Percentiles rank a stretch among this genome's conserved stretches.
Conservation (phyloP, 176 grass and related monocot species). For the Triticum turgidum region DNA sequence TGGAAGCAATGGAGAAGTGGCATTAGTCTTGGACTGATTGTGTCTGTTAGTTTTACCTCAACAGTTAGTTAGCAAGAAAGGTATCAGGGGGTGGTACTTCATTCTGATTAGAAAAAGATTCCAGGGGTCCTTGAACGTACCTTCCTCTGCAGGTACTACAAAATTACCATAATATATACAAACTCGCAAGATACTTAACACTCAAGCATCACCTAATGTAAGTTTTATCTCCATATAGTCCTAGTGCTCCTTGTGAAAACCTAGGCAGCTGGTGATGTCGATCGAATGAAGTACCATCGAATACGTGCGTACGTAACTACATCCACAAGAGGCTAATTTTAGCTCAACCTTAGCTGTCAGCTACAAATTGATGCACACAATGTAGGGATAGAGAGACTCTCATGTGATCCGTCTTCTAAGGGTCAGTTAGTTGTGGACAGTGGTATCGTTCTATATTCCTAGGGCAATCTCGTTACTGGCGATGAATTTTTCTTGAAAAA, state of each 20-base stretch:
- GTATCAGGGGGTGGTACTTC: too few species aligned
- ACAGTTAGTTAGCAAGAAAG: neutral
- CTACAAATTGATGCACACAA: constrained; percentile 13
- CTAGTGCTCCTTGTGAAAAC: neutral
- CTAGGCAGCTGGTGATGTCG: neutral
- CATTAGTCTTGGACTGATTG: neutral
- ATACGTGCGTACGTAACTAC: neutral
- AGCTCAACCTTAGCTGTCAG: neutral
- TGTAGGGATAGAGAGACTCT: neutral
- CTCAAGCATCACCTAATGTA: neutral
- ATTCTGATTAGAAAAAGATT: neutral
- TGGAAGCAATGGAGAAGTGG: neutral
- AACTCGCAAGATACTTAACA: neutral
- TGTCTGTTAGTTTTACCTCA: neutral
- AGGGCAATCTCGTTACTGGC: neutral
- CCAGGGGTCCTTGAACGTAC: neutral
- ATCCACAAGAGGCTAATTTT: neutral
- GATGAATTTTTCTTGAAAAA: neutral
- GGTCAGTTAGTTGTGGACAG: neutral
- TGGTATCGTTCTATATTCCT: neutral
- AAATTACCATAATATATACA: neutral
- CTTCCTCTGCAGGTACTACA: neutral
- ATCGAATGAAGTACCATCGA: neutral
- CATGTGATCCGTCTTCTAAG: neutral
- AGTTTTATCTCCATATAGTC: neutral